Percentiles rank a stretch among this genome's conserved stretches.
phyloP scores from a whole-genome alignment of 2,329 filamentous ascomycete genomes.

The Penicillium sp. region DNA sequence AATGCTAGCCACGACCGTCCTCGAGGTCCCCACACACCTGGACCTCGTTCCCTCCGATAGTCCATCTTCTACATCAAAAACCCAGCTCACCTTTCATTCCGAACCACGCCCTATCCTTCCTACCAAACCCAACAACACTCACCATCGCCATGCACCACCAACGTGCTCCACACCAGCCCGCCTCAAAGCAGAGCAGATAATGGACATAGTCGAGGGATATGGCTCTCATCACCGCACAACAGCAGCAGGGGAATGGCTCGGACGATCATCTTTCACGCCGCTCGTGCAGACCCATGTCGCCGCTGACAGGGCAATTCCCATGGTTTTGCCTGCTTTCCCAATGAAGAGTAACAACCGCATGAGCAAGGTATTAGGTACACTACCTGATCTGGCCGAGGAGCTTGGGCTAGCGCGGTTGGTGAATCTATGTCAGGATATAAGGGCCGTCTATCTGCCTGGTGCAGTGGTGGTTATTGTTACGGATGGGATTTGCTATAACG shows the following conservation, averaged over 20 bases:
- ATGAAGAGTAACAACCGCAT: constrained; percentile 13
- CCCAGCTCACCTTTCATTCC: neutral
- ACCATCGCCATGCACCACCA: neutral
- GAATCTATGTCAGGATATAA: constrained; percentile 10
- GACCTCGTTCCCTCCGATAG: neutral
- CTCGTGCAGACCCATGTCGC: constrained; percentile 4
- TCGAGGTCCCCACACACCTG: neutral
- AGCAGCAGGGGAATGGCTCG: constrained; percentile 6
- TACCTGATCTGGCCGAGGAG: constrained; percentile 9
- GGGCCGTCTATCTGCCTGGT: constrained; percentile 6
- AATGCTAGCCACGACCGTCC: constrained; percentile 1
- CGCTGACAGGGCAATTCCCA: constrained; percentile 4
- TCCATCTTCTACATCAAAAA: neutral
- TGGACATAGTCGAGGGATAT: constrained; percentile 4
- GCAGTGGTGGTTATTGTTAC: constrained; percentile 10
- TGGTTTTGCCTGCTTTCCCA: constrained; percentile 10
- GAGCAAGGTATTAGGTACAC: constrained; percentile 1
- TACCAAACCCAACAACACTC: neutral
- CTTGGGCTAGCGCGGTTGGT: constrained; percentile 8
- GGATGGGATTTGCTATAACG: constrained; percentile 12
- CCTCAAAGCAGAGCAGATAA: constrained; percentile 1
- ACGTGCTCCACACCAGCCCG: neutral
- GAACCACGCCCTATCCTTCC: neutral
- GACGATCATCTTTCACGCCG: constrained; percentile 6
- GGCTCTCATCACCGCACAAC: constrained; percentile 6